Conservation (phyloP, 441 rosid genomes). For the Euphorbia celastroides region DNA sequence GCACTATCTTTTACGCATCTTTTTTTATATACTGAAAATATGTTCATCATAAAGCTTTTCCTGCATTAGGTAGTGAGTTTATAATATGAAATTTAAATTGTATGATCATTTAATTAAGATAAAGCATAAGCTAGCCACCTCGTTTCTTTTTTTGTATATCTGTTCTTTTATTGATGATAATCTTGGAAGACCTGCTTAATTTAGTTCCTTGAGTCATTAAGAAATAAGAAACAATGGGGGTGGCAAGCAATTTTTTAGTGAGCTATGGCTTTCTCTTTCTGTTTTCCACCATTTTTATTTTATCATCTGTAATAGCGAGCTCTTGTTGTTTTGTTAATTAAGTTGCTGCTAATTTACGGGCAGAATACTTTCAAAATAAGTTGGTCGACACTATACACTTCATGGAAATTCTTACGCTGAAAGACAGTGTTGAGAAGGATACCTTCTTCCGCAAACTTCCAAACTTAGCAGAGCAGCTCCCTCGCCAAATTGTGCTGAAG, state of each 20-base stretch:
- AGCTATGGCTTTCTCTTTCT: background rate
- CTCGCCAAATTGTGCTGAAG: conserved; percentile 92
- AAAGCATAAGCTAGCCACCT: no score
- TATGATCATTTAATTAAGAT: no score
- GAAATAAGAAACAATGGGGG: background rate
- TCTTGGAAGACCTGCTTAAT: no score
- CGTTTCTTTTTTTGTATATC: no score
- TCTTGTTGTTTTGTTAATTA: conserved; percentile 11
- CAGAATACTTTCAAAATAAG: conserved; percentile 99
- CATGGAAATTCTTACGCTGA: conserved; percentile 93
- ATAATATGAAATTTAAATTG: no score
- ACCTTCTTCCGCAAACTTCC: conserved; percentile 98
- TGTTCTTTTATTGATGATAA: no score
- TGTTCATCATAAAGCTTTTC: background rate
- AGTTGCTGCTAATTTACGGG: conserved; percentile 29
- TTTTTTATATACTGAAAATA: background rate
- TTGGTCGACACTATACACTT: conserved; percentile 99
- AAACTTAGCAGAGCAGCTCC: conserved; percentile 96
- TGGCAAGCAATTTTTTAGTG: background rate
- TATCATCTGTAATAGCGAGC: conserved; percentile 6
- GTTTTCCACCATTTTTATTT: background rate
- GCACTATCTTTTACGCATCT: no score
- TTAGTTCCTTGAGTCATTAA: background rate
- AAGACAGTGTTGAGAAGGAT: conserved; percentile 96
- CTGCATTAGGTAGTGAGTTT: background rate